phyloP scores from a whole-genome alignment of 1,284 basidiomycete species.

The Sporisorium sorghi region DNA sequence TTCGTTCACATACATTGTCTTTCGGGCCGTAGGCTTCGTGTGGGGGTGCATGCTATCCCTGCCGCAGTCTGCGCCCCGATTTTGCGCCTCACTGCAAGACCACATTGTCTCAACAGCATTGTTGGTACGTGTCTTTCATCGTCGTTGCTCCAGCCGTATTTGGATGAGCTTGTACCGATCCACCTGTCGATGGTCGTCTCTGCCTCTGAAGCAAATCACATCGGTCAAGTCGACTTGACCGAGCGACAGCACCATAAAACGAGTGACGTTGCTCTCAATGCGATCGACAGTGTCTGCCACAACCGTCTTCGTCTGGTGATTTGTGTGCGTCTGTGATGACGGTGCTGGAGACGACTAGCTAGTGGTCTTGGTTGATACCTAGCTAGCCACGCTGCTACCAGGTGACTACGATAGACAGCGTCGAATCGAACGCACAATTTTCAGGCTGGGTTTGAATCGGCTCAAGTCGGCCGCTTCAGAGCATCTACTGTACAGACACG shows the following conservation, averaged over 20 bases:
- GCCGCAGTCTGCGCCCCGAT: too few relatives aligned
- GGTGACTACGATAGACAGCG: not conserved
- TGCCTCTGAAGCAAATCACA: not conserved
- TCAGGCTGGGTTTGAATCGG: not conserved
- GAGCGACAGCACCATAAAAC: not conserved
- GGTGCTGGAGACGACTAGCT: not conserved
- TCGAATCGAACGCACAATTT: not conserved
- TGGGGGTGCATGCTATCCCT: too few relatives aligned
- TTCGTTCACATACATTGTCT: too few relatives aligned
- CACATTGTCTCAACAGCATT: too few relatives aligned
- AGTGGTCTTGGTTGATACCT: not conserved
- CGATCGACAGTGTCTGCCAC: not conserved
- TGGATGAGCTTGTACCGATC: too few relatives aligned
- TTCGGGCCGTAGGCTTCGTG: too few relatives aligned
- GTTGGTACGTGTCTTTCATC: not conserved
- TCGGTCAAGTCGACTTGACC: constrained; percentile 3
- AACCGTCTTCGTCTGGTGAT: not conserved
- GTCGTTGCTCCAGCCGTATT: too few relatives aligned
- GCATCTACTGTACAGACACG: too few relatives aligned
- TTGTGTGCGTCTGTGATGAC: not conserved
- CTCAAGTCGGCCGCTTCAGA: not conserved
- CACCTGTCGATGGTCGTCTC: not conserved
- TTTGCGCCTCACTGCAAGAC: too few relatives aligned
- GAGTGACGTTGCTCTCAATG: not conserved
- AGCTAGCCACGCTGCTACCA: not conserved